Percentiles rank a stretch among this genome's conserved stretches.
Conservation (phyloP, 177 flowering plant genomes). For the Tripterygium wilfordii region DNA sequence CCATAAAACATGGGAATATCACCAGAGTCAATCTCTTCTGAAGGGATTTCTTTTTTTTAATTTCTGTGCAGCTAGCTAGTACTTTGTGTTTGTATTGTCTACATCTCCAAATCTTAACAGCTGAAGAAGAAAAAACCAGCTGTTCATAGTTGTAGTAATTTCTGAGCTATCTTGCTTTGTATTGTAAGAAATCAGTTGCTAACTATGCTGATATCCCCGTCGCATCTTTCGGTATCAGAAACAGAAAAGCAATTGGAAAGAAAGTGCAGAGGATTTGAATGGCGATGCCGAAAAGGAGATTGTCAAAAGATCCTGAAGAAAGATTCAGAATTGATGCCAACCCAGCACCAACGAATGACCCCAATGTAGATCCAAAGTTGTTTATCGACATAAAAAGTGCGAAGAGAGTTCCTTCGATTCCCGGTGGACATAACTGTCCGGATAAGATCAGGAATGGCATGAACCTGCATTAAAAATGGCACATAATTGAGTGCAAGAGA, state of each 20-base stretch:
- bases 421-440: slow-evolving; percentile 92
- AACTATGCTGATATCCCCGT: slow-evolving; percentile 66
- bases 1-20: too few species aligned
- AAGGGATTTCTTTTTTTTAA: too few species aligned
- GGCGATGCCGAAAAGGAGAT: slow-evolving; percentile 53
- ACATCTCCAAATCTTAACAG: too few species aligned
- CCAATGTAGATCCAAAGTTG: slow-evolving; percentile 72
- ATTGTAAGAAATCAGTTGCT: background rate
- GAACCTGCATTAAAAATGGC: slow-evolving; percentile 45
- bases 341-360: slow-evolving; percentile 77
- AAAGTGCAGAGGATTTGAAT: slow-evolving; percentile 61
- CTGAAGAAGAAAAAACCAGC: too few species aligned
- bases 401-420: slow-evolving; percentile 92
- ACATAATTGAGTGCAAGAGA: background rate
- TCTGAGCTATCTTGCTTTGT: background rate
- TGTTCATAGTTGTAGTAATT: too few species aligned
- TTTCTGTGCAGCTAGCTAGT: too few species aligned
- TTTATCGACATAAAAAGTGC: slow-evolving; percentile 95
- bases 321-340: slow-evolving; percentile 72
- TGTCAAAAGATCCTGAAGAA: slow-evolving; percentile 76
- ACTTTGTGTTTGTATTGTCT: too few species aligned
- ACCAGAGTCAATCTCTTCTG: too few species aligned
- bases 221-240: slow-evolving; percentile 84
- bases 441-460: slow-evolving; percentile 96
- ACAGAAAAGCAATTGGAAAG: slow-evolving; percentile 63